A percentile compares a stretch with the other conserved stretches of the same genome.
Evolutionary conservation across 768 basidiomycete genomes (phyloP).

Genomic region (Exidia glandulosa): DNA sequence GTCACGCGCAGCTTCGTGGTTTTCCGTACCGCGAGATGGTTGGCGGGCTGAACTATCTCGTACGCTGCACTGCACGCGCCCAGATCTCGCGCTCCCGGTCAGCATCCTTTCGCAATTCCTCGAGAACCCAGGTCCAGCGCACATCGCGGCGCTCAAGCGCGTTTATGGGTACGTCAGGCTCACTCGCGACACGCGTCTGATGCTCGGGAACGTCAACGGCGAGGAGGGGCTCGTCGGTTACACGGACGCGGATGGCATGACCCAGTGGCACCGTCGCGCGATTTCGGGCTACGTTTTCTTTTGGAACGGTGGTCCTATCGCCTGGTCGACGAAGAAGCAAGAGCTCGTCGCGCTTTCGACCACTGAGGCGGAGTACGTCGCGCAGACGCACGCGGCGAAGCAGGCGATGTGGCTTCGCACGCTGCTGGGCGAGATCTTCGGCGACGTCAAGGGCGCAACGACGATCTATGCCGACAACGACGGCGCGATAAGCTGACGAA

Average conservation of each 20-base stretch:
- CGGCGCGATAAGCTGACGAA: slow-evolving; percentile 9
- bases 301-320: slow-evolving; percentile 17
- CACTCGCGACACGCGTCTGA: not conserved
- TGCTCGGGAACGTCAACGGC: not conserved
- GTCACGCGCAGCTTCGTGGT: not conserved
- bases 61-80: slow-evolving; percentile 5
- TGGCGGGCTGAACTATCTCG: not conserved
- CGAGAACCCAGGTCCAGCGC: not conserved
- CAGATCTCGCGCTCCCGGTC: slow-evolving; percentile 7
- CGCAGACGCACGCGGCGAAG: slow-evolving; percentile 15
- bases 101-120: not conserved
- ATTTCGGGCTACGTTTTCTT: slow-evolving; percentile 27
- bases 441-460: not conserved
- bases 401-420: slow-evolving; percentile 13
- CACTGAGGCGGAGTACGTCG: slow-evolving; percentile 30
- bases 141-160: not conserved
- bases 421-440: not conserved
- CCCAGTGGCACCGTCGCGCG: slow-evolving; percentile 15
- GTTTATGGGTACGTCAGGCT: not conserved
- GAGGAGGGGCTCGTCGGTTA: slow-evolving; percentile 2
- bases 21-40: not conserved
- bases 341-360: slow-evolving; percentile 23
- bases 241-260: slow-evolving; percentile 12
- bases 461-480: slow-evolving; percentile 14
- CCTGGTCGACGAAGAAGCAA: slow-evolving; percentile 24